These are phyloP conservation scores for Suillus plorans DNA, from an alignment of 768 basidiomycete species.

Conservation along the genomic window DNA sequence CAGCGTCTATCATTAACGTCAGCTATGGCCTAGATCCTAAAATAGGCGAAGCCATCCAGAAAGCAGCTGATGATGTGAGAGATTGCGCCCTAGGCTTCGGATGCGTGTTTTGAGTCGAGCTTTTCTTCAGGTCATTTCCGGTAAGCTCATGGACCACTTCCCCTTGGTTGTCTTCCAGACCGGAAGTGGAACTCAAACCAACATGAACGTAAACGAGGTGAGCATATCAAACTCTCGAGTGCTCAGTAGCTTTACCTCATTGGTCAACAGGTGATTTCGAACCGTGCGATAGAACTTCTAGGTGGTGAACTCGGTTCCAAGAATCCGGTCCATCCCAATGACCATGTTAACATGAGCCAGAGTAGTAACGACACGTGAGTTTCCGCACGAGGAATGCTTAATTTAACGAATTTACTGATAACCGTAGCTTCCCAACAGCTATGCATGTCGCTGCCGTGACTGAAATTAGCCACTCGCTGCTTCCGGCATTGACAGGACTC, in stretches of 20 bases:
- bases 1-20: slow-evolving; percentile 88
- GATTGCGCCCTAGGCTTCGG: neutral
- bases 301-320: slow-evolving; percentile 96
- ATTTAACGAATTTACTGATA: neutral
- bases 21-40: slow-evolving; percentile 88
- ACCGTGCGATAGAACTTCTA: slow-evolving; percentile 95
- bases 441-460: slow-evolving; percentile 98
- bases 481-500: slow-evolving; percentile 85
- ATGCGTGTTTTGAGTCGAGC: neutral
- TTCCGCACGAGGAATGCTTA: neutral
- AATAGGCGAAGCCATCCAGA: slow-evolving; percentile 83
- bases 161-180: slow-evolving; percentile 99
- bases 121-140: slow-evolving; percentile 80
- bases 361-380: slow-evolving; percentile 97
- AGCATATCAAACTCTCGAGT: slow-evolving; percentile 2
- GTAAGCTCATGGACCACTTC: slow-evolving; percentile 93
- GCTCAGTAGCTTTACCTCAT: neutral
- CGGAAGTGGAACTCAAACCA: slow-evolving; percentile 98
- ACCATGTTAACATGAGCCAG: slow-evolving; percentile 99
- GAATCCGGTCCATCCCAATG: slow-evolving; percentile 97
- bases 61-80: slow-evolving; percentile 90
- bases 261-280: slow-evolving; percentile 81
- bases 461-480: slow-evolving; percentile 74
- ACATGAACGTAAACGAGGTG: slow-evolving; percentile 99
- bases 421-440: slow-evolving; percentile 88